These are phyloP conservation scores for Fusarium decemcellulare DNA, from an alignment of 2,329 filamentous ascomycete genomes.

Conservation along the genomic window DNA sequence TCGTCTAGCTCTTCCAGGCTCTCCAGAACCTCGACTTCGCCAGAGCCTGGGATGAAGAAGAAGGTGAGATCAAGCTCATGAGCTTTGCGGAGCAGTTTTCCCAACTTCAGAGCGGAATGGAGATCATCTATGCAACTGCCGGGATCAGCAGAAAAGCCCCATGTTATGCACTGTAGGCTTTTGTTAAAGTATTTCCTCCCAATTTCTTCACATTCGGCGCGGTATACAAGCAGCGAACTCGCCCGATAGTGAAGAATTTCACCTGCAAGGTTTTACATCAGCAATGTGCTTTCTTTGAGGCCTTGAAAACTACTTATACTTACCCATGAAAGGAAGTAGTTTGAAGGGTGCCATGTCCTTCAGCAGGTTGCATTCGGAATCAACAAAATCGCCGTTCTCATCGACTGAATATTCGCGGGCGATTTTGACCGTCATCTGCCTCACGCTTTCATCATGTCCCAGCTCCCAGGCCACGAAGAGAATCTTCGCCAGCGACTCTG, in stretches of 20 bases:
- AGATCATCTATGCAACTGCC: not conserved
- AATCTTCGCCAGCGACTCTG: not conserved
- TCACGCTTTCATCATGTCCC: not conserved
- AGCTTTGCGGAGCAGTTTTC: not conserved
- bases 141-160: not conserved
- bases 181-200: not conserved
- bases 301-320: not conserved
- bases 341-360: not conserved
- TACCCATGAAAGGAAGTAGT: not conserved
- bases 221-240: not conserved
- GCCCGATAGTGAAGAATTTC: not conserved
- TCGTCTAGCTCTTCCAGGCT: not conserved
- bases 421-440: not conserved
- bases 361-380: not conserved
- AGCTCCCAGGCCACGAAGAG: slow-evolving; percentile 17
- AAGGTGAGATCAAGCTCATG: not conserved
- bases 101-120: not conserved
- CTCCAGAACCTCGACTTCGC: not conserved
- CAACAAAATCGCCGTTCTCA: slow-evolving; percentile 2
- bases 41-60: not conserved
- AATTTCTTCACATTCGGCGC: not conserved
- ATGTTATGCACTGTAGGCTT: not conserved
- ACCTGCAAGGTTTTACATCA: not conserved
- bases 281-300: not conserved
- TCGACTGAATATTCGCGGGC: not conserved